Base-by-base conservation (phyloP, 192 early-diverging fungal species). In the Podila epicladia region DNA sequence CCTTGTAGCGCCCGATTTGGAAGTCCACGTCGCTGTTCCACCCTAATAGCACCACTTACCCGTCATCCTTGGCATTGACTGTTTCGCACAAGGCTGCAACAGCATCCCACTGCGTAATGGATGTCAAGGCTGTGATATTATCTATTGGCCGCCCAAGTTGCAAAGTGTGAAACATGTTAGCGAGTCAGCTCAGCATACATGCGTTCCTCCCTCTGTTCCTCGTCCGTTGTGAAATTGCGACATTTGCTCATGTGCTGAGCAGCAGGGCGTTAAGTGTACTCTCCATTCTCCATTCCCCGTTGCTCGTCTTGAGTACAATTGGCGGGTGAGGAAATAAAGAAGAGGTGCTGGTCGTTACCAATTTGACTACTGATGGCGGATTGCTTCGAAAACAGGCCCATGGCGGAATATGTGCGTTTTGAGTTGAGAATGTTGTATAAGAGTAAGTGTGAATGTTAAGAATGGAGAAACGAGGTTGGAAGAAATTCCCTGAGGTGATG, bases 331-430 rank as follows among this genome's bases (percentile, higher is more conserved):
- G 1, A 38, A 15, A 32, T 20, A 8, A 12, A 5, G 41, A 28
- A 35, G 38, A 38, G 28, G 33, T 32, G 9, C 13, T 0, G 45
- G 60, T 80, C 3, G 45, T 65, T 80, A 80, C 77, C 77, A 62
- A 80, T 73, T 69, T 80, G 77, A 33, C n/a, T 69, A 24, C 61
- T 32, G 62, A 80, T 80, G 71, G 65, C 77, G 37, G 71, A 49
- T 58, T 72, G 66, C 58, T 80, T 80, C 57, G 71, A 58, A 64
- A 80, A 80, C 9, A 80, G 62, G 26, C 77, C 71, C 77, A 80
- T 80, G 55, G 28, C 58, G 53, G 55, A 66, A 29, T 55, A 24
- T 55, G 22, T 55, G n/a, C 4, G 50, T 51, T 24, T 55, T 55
- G 53, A 17, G 13, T 17, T 24, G 53, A 9, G 22, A 55, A 24